Base-by-base conservation (phyloP, 345 rosid species). In the Aurinia saxatilis region DNA sequence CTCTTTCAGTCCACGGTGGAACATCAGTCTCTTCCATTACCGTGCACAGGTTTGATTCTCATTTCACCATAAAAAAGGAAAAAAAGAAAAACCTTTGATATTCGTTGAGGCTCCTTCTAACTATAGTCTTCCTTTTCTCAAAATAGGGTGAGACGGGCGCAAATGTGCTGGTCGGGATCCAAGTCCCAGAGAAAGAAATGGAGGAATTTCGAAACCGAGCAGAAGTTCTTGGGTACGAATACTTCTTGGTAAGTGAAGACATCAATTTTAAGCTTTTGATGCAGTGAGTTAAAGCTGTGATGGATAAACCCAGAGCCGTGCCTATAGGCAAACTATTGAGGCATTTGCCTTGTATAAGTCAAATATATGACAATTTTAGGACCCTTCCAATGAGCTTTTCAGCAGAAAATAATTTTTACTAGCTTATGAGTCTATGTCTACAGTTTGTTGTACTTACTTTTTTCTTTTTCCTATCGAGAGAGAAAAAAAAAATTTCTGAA, bases 1-100 rank as follows among this genome's bases (percentile, higher is more conserved):
- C 55, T 47, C 90, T 11, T 86, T 90, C 70, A 90, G 99, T 82
- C 96, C 99, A 2, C 81, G 83, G 10, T 90, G 99, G 97, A 83
- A 93, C 80, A 93, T 93, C 36, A 90, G 83, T 57, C 80, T 90
- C 79, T 90, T 93, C 85, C 97, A 86, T 74, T 93, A 90, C 80
- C 91, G 97, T 55, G 80, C 73, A 62, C 76, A 92, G 95, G 99
- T 87, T 65, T 30, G 77, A 59, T 19, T 42, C 34, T 25, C 29
- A 21, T 38, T 14, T 11, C 36, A 50, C 30, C 44, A 31, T 11
- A 40, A 37, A 42, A 48, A 19, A 33, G n/a, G n/a, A n/a, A n/a
- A n/a, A n/a, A n/a, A n/a, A n/a, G n/a, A n/a, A n/a, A n/a, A n/a
- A n/a, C n/a, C 10, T 4, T n/a, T 30, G 21, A 56, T n/a, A 35